A percentile compares a stretch with the other conserved stretches of the same genome.
phyloP scores from a whole-genome alignment of 169 alveolate species.

The Cryptosporidium canis region DNA sequence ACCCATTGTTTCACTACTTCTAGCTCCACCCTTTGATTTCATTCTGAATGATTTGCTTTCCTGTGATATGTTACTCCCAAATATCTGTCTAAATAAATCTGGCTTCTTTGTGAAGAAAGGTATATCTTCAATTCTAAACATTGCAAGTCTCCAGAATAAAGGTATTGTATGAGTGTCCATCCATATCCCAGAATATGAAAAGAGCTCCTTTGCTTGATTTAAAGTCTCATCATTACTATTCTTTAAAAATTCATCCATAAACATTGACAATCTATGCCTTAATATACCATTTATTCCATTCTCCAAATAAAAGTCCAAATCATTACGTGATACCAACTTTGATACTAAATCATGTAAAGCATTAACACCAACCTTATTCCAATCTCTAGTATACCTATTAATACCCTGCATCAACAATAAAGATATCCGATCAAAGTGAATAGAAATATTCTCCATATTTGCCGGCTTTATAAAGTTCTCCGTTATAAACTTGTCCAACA shows the following conservation, averaged over 20 bases:
- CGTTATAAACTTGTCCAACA: conserved; percentile 58
- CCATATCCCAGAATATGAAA: conserved; percentile 38
- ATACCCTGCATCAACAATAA: conserved; percentile 40
- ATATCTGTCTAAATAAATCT: background rate
- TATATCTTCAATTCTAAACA: conserved; percentile 52
- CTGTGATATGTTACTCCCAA: background rate
- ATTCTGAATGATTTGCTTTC: background rate
- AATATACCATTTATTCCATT: conserved; percentile 28
- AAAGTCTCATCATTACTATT: background rate
- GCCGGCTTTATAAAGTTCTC: conserved; percentile 75
- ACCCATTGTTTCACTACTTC: no score
- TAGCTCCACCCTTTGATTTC: background rate
- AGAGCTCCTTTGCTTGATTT: background rate
- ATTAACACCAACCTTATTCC: background rate
- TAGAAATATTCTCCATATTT: conserved; percentile 9
- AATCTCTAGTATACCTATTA: background rate
- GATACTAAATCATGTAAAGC: background rate
- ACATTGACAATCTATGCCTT: conserved; percentile 8
- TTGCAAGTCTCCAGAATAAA: conserved; percentile 36
- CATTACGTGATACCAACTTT: conserved; percentile 9
- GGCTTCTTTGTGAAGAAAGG: background rate
- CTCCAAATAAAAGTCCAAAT: background rate
- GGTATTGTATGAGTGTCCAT: conserved; percentile 45
- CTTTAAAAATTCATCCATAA: background rate
- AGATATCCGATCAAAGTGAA: conserved; percentile 27